These are phyloP conservation scores for Scutellaria barbata DNA, from an alignment of 257 asterid genomes.

Conservation along the genomic window DNA sequence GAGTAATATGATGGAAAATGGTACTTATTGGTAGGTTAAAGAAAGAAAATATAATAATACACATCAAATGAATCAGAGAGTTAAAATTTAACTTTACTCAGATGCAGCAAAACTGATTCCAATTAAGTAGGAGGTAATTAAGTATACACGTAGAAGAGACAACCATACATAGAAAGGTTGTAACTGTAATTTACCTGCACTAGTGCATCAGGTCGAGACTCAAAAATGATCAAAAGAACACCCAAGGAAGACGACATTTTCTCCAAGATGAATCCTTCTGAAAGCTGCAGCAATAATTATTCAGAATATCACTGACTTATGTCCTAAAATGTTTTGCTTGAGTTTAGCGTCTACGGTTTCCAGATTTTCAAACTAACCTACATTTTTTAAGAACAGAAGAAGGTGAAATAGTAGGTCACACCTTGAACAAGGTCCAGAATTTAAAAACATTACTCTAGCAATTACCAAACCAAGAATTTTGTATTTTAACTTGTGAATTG, in stretches of 20 bases:
- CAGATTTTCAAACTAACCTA: background rate
- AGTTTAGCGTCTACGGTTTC: no score
- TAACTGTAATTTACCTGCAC: slow-evolving; percentile 58
- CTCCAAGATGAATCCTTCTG: slow-evolving; percentile 76
- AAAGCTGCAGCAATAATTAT: slow-evolving; percentile 55
- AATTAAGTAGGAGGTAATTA: slow-evolving; percentile 5
- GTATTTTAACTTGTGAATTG: background rate
- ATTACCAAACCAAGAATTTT: background rate
- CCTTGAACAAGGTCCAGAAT: slow-evolving; percentile 17
- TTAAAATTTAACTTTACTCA: background rate
- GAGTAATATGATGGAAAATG: slow-evolving; percentile 1
- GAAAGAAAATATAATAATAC: background rate
- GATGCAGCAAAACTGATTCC: background rate
- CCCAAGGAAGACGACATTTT: slow-evolving; percentile 84
- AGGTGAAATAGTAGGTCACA: no score
- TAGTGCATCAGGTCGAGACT: slow-evolving; percentile 92
- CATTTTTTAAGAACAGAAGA: slow-evolving; percentile 11
- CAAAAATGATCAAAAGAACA: slow-evolving; percentile 79
- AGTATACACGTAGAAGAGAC: background rate
- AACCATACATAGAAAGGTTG: slow-evolving; percentile 8
- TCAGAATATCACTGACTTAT: slow-evolving; percentile 30
- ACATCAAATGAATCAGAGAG: background rate
- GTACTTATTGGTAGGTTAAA: background rate
- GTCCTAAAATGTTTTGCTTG: background rate
- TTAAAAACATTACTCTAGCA: background rate